These are phyloP conservation scores for Trichophyton simii DNA, from an alignment of 2,329 filamentous ascomycete species.

Conservation along the genomic window DNA sequence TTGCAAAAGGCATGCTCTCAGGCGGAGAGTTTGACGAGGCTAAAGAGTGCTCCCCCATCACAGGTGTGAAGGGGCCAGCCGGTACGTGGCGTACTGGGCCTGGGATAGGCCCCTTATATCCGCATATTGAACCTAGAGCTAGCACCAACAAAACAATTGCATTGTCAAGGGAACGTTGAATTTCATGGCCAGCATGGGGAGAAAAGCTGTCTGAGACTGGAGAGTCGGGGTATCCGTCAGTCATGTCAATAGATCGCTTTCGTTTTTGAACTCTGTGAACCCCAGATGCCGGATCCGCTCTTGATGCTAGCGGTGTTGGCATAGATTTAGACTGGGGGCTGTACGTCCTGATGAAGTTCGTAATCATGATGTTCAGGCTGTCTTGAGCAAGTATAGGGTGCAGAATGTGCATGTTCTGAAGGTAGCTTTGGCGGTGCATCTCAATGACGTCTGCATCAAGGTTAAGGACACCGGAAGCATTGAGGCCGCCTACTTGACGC, in stretches of 20 bases:
- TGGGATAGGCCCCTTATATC: slow-evolving; percentile 37
- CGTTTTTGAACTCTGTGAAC: slow-evolving; percentile 11
- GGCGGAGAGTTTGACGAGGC: neutral
- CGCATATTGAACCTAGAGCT: slow-evolving; percentile 74
- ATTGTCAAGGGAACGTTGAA: slow-evolving; percentile 56
- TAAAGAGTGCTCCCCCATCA: slow-evolving; percentile 1
- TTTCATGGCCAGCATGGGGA: slow-evolving; percentile 12
- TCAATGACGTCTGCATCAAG: slow-evolving; percentile 41
- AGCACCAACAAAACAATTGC: slow-evolving; percentile 72
- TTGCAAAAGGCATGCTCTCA: slow-evolving; percentile 7
- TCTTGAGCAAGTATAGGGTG: slow-evolving; percentile 51
- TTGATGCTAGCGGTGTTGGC: neutral
- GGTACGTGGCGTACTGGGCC: slow-evolving; percentile 38
- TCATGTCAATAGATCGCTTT: slow-evolving; percentile 11
- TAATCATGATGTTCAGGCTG: slow-evolving; percentile 41
- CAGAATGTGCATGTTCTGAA: slow-evolving; percentile 48
- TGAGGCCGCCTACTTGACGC: slow-evolving; percentile 37
- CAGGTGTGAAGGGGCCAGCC: slow-evolving; percentile 11
- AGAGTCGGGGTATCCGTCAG: slow-evolving; percentile 6
- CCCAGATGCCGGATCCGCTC: neutral
- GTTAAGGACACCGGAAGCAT: slow-evolving; percentile 39
- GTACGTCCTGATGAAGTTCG: slow-evolving; percentile 39
- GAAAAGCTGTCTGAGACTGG: slow-evolving; percentile 7
- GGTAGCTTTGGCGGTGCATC: slow-evolving; percentile 42
- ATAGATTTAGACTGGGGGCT: slow-evolving; percentile 20